Conservation (phyloP, 441 rosid species). For the Bocquillonia castaneifolia region DNA sequence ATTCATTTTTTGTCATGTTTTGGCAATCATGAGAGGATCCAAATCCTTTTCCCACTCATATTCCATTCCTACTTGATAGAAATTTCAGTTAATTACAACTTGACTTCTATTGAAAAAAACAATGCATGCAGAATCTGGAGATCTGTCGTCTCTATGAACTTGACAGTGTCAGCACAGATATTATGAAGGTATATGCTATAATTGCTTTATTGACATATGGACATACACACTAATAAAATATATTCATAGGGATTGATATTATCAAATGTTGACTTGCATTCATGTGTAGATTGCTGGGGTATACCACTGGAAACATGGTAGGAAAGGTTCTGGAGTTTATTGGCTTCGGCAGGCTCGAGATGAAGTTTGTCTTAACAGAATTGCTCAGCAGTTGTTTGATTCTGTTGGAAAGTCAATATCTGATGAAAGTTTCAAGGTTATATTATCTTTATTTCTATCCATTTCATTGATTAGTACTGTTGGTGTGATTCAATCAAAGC, state of each 20-base stretch:
- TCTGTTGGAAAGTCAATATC: conserved; percentile 89
- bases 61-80: not conserved
- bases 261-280: too few species aligned
- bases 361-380: conserved; percentile 63
- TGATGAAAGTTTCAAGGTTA: conserved; percentile 88
- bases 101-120: not conserved
- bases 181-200: conserved; percentile 62
- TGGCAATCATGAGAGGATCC: not conserved
- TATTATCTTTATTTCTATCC: conserved; percentile 6
- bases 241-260: too few species aligned
- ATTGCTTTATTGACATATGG: conserved; percentile 6
- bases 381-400: conserved; percentile 82
- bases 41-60: not conserved
- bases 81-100: not conserved
- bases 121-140: conserved; percentile 64
- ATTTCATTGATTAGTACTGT: not conserved
- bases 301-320: conserved; percentile 94
- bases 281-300: conserved; percentile 70
- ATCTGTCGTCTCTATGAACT: conserved; percentile 84
- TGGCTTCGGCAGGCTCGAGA: conserved; percentile 95
- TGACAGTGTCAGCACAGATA: conserved; percentile 51
- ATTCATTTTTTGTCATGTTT: not conserved
- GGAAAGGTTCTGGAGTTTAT: conserved; percentile 75
- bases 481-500: not conserved
- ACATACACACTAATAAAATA: too few species aligned